These are phyloP conservation scores for Ophiostoma himal-ulmi DNA, from an alignment of 2,329 filamentous ascomycete species.

Conservation along the genomic window DNA sequence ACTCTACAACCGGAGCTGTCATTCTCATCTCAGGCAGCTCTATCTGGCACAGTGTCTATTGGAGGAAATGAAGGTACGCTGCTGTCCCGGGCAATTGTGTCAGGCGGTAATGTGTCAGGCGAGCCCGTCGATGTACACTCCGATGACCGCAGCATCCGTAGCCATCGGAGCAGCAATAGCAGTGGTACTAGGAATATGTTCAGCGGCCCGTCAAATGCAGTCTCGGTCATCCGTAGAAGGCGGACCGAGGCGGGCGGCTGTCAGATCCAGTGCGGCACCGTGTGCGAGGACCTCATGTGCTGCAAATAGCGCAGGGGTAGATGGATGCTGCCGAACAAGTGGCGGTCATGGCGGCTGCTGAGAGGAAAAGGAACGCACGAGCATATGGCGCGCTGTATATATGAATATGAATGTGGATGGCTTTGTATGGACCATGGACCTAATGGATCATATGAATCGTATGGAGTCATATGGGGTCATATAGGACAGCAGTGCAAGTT, in stretches of 20 bases:
- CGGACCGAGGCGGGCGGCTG: slow-evolving; percentile 37
- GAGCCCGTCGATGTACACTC: not conserved
- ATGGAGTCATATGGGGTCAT: not conserved
- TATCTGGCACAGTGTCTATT: not conserved
- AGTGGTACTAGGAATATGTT: slow-evolving; percentile 7
- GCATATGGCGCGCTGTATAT: no score
- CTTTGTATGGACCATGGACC: not conserved
- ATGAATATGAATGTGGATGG: not conserved
- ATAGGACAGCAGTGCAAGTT: not conserved
- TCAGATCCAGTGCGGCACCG: slow-evolving; percentile 46
- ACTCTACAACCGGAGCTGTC: slow-evolving; percentile 62
- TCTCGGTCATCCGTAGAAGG: slow-evolving; percentile 28
- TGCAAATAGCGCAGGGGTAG: slow-evolving; percentile 33
- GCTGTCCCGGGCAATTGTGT: not conserved
- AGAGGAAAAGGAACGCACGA: not conserved
- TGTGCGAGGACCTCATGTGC: slow-evolving; percentile 49
- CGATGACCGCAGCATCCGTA: not conserved
- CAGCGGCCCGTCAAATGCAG: slow-evolving; percentile 15
- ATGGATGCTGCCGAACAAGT: not conserved
- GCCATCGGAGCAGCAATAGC: slow-evolving; percentile 3
- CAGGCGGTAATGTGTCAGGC: not conserved
- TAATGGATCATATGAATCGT: not conserved
- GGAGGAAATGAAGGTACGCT: not conserved
- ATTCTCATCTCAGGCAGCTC: slow-evolving; percentile 5
- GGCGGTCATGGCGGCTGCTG: not conserved